Conservation (phyloP, 2,329 filamentous ascomycete genomes). For the Aspergillus sp. region DNA sequence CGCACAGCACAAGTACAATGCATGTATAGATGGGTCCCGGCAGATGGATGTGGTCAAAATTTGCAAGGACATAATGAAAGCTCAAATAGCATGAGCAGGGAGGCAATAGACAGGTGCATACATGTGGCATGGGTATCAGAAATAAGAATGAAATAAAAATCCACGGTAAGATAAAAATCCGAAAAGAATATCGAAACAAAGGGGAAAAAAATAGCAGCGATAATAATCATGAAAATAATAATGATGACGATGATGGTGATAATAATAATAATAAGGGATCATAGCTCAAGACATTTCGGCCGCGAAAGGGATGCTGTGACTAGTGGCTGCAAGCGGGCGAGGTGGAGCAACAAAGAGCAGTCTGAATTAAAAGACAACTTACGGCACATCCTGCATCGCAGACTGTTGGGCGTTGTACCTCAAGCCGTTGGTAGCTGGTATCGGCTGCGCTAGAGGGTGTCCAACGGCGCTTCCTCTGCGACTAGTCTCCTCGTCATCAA, state of each 20-base stretch:
- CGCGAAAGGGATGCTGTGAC: constrained; percentile 28
- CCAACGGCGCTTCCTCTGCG: constrained; percentile 52
- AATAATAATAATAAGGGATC: constrained; percentile 8
- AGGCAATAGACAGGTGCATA: constrained; percentile 24
- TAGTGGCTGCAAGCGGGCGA: constrained; percentile 30
- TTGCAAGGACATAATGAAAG: constrained; percentile 12
- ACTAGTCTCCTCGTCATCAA: constrained; percentile 48
- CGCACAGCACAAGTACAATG: constrained; percentile 14
- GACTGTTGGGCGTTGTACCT: constrained; percentile 54
- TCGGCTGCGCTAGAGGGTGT: constrained; percentile 46
- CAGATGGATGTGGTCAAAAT: constrained; percentile 4
- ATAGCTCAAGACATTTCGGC: constrained; percentile 31
- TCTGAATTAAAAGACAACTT: constrained; percentile 49
- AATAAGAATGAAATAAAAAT: constrained; percentile 4
- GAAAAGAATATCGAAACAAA: constrained; percentile 6
- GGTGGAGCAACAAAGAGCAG: constrained; percentile 33
- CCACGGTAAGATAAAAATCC: background rate
- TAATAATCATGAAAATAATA: background rate
- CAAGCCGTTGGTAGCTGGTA: constrained; percentile 49
- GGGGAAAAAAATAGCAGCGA: background rate
- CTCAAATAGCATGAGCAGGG: constrained; percentile 9
- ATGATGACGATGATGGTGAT: background rate
- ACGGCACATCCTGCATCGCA: constrained; percentile 54
- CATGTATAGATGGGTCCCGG: constrained; percentile 11
- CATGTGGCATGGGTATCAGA: constrained; percentile 26